Conservation (phyloP, 495 filamentous ascomycete genomes). For the Ramalina intermedia region DNA sequence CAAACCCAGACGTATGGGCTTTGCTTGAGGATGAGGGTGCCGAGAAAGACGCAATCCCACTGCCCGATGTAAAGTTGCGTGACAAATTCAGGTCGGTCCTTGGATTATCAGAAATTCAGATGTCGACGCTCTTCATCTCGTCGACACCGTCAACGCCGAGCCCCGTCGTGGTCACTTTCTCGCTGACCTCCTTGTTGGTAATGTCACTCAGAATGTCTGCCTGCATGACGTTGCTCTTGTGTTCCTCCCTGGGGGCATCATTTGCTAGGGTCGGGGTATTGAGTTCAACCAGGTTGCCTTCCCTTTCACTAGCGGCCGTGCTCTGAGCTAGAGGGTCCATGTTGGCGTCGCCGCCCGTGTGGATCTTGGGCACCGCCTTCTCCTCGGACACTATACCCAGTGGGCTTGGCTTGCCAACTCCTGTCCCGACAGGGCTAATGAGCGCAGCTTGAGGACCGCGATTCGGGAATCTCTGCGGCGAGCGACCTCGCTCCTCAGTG, state of each 20-base stretch:
- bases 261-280: slow-evolving; percentile 22
- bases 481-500: slow-evolving; percentile 37
- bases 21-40: too few relatives aligned
- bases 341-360: slow-evolving; percentile 19
- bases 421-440: slow-evolving; percentile 32
- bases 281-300: slow-evolving; percentile 33
- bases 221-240: slow-evolving; percentile 1
- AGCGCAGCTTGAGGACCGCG: slow-evolving; percentile 22
- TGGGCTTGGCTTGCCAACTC: slow-evolving; percentile 37
- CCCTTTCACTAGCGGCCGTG: slow-evolving; percentile 16
- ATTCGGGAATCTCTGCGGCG: slow-evolving; percentile 37
- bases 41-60: too few relatives aligned
- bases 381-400: slow-evolving; percentile 40
- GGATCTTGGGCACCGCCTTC: slow-evolving; percentile 25
- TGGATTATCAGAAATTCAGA: slow-evolving; percentile 18
- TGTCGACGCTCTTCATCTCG: slow-evolving; percentile 44
- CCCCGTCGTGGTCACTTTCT: slow-evolving; percentile 16
- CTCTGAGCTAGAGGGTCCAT: slow-evolving; percentile 21
- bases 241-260: slow-evolving; percentile 3
- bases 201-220: slow-evolving; percentile 6
- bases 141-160: slow-evolving; percentile 21
- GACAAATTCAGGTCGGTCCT: too few relatives aligned
- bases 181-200: slow-evolving; percentile 12
- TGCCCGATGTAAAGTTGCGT: too few relatives aligned
- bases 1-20: too few relatives aligned